Base-by-base conservation (phyloP, 1,284 basidiomycete species). In the Xerocomus minutiporus region DNA sequence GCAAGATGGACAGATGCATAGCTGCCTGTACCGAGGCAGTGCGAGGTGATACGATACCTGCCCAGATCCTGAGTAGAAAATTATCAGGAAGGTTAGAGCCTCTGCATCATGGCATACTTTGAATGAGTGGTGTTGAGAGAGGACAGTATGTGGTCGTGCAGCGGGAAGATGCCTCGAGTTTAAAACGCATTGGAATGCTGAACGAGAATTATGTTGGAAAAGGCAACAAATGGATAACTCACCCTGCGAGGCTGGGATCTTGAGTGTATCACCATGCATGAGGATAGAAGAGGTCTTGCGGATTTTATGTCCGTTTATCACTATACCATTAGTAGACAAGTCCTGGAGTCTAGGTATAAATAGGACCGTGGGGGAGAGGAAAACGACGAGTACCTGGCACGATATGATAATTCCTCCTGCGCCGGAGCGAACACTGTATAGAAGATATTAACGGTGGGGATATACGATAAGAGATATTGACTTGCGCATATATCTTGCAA, bases 1-100 rank as follows among this genome's bases (percentile, higher is more conserved):
- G 87, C 88, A 31, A 93, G 78, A 63, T 91, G 83, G 2, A 93
- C 87, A 0, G 81, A 85, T 0, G 89, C 88, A 67, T 90, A 92
- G n/a, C 83, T 83, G 1, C 91, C 91, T 28, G 80, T 83, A 46
- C 88, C 88, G 11, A 91, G 76, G 58, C 83, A 86, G 58, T 90
- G 86, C 1, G 84, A 83, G 17, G 84, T 87, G 20, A 91, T 80
- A 13, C 80, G 69, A 63, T 86, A 88, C 41, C 74, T 71, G 20
- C 84, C 86, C 35, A 91, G 74, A 48, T 64, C 68, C 78, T 80
- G 52, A 41, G 53, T 23, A 75, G 50, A 15, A 40, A 13, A 23
- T 46, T 12, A 40, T 54, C 41, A 55, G 12, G 2, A 26, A 36
- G 8, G 34, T 58, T 48, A 48, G 49, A 32, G 20, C 36, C 15